phyloP scores from a whole-genome alignment of 192 early-diverging fungal genomes.

The Coemansia sp. region DNA sequence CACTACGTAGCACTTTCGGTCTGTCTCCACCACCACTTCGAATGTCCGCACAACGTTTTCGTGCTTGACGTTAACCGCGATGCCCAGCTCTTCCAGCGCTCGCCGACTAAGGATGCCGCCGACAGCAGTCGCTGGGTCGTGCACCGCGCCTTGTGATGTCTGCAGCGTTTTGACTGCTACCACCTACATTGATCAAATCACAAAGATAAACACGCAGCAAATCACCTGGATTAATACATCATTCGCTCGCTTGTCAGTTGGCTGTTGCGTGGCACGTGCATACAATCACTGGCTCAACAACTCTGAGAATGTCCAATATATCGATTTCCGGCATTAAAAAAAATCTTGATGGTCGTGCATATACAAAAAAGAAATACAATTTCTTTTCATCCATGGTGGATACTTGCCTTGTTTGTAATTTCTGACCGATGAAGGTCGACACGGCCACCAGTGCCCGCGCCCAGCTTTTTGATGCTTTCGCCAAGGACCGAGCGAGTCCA shows the following conservation, averaged over 20 bases:
- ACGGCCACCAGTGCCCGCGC: slow-evolving; percentile 51
- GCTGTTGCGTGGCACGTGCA: slow-evolving; percentile 1
- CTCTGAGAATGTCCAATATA: background rate
- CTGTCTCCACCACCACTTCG: slow-evolving; percentile 67
- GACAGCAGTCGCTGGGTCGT: background rate
- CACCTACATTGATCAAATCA: slow-evolving; percentile 20
- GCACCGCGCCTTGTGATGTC: background rate
- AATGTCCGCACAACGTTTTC: slow-evolving; percentile 70
- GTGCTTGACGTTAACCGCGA: slow-evolving; percentile 60
- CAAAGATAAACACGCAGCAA: slow-evolving; percentile 6
- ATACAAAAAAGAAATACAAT: background rate
- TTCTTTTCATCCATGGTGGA: background rate
- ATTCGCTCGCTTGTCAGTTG: background rate
- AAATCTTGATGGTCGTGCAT: slow-evolving; percentile 20
- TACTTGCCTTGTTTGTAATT: slow-evolving; percentile 6
- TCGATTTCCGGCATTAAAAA: background rate
- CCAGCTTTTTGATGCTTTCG: slow-evolving; percentile 29
- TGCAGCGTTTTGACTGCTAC: slow-evolving; percentile 47
- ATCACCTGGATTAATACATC: background rate
- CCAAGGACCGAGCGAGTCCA: slow-evolving; percentile 40
- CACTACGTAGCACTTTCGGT: slow-evolving; percentile 64
- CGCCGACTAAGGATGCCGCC: slow-evolving; percentile 22
- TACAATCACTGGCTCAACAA: slow-evolving; percentile 1
- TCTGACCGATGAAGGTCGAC: slow-evolving; percentile 42
- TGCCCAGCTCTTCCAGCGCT: slow-evolving; percentile 44